phyloP scores from a whole-genome alignment of 331 rosid species.

The Stylosanthes scabra region DNA sequence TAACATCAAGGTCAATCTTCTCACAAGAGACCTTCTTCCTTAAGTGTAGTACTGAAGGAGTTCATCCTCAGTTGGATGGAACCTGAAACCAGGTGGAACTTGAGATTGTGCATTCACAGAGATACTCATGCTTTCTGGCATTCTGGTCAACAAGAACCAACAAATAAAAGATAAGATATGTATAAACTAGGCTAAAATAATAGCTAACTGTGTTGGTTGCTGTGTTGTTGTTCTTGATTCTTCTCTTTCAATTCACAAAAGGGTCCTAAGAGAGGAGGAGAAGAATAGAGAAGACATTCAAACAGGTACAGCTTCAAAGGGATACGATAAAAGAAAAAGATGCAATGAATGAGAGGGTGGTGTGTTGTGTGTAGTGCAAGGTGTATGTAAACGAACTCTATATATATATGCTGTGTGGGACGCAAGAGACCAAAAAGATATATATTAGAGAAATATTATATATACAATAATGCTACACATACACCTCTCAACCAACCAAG shows the following conservation, averaged over 20 bases:
- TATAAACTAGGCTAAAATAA: too few relatives aligned
- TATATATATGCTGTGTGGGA: slow-evolving; percentile 61
- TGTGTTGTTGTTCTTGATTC: neutral
- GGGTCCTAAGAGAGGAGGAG: slow-evolving; percentile 33
- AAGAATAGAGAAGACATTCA: slow-evolving; percentile 36
- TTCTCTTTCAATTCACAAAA: slow-evolving; percentile 25
- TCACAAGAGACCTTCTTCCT: slow-evolving; percentile 82
- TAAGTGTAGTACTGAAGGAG: slow-evolving; percentile 84
- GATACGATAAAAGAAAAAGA: slow-evolving; percentile 28
- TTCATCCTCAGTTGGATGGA: slow-evolving; percentile 91
- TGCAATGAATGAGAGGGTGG: slow-evolving; percentile 23
- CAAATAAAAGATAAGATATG: too few relatives aligned
- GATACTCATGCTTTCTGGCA: slow-evolving; percentile 82
- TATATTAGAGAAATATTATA: neutral
- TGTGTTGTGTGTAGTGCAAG: slow-evolving; percentile 43
- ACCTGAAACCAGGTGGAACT: slow-evolving; percentile 90
- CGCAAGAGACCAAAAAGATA: slow-evolving; percentile 48
- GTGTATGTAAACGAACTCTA: slow-evolving; percentile 58
- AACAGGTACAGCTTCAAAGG: slow-evolving; percentile 33
- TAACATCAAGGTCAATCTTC: slow-evolving; percentile 84
- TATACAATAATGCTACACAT: too few relatives aligned
- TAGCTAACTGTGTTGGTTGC: slow-evolving; percentile 14
- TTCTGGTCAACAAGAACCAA: slow-evolving; percentile 32
- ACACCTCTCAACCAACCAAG: too few relatives aligned
- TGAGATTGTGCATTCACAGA: slow-evolving; percentile 93